phyloP scores from a whole-genome alignment of 257 asterid genomes.

The Jacaranda copaia region DNA sequence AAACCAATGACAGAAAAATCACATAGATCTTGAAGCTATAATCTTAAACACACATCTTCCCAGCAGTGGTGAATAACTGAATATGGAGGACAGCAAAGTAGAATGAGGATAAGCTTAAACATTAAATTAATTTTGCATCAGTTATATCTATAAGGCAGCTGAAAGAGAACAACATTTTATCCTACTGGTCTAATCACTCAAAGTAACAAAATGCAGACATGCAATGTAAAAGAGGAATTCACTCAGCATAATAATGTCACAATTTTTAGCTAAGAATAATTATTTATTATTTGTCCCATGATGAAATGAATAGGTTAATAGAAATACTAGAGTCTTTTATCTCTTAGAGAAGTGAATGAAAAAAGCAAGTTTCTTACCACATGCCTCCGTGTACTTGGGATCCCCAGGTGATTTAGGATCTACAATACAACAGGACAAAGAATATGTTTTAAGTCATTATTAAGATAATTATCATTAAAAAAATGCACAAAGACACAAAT shows the following conservation, averaged over 20 bases:
- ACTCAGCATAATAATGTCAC: neutral
- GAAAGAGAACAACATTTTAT: conserved; percentile 14
- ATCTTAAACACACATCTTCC: conserved; percentile 10
- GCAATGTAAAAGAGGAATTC: neutral
- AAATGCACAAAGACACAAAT: neutral
- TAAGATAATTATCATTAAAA: conserved; percentile 23
- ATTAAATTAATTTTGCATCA: conserved; percentile 20
- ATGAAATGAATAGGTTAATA: neutral
- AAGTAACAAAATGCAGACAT: conserved; percentile 23
- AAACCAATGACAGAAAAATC: neutral
- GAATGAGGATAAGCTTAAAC: conserved; percentile 26
- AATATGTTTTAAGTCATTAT: conserved; percentile 18
- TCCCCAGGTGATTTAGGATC: conserved; percentile 84
- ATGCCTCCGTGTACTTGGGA: conserved; percentile 77
- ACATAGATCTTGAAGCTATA: conserved; percentile 21
- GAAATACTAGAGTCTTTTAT: conserved; percentile 21
- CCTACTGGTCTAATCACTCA: conserved; percentile 26
- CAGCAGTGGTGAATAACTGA: conserved; percentile 6
- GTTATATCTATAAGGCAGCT: conserved; percentile 24
- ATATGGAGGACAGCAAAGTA: conserved; percentile 1
- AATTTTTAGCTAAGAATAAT: conserved; percentile 5
- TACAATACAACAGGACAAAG: conserved; percentile 52
- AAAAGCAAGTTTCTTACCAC: conserved; percentile 63
- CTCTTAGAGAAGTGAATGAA: conserved; percentile 24
- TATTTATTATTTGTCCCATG: conserved; percentile 10